Percentiles rank a stretch among this genome's conserved stretches.
Conservation (phyloP, 2,329 filamentous ascomycete genomes). For the Pyrenophora seminiperda region DNA sequence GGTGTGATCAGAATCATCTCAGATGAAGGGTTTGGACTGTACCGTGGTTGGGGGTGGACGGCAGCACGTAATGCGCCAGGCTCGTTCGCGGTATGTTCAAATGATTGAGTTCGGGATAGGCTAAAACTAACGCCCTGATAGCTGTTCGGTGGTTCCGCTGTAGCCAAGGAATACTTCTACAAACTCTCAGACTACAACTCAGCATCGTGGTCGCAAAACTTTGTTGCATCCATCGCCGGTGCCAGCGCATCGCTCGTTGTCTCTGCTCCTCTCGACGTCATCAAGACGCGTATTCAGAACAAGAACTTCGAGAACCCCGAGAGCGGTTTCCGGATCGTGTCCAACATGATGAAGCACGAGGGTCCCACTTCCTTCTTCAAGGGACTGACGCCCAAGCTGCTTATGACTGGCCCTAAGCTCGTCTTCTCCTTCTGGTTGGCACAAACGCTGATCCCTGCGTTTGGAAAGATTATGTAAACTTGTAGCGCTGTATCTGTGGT, state of each 20-base stretch:
- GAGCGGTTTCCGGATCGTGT: slow-evolving; percentile 86
- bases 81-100: slow-evolving; percentile 81
- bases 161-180: slow-evolving; percentile 96
- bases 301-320: slow-evolving; percentile 98
- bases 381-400: slow-evolving; percentile 91
- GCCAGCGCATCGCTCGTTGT: slow-evolving; percentile 94
- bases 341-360: slow-evolving; percentile 92
- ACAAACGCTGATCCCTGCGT: slow-evolving; percentile 94
- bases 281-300: slow-evolving; percentile 98
- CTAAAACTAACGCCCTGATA: slow-evolving; percentile 48
- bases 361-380: slow-evolving; percentile 92
- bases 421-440: slow-evolving; percentile 99
- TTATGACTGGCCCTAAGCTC: slow-evolving; percentile 98
- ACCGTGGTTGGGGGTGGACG: slow-evolving; percentile 97
- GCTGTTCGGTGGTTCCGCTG: slow-evolving; percentile 96
- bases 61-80: slow-evolving; percentile 95
- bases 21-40: slow-evolving; percentile 94
- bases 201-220: slow-evolving; percentile 94
- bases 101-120: not conserved
- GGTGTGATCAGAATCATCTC: slow-evolving; percentile 86
- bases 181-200: slow-evolving; percentile 91
- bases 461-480: slow-evolving; percentile 68
- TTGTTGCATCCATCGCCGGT: slow-evolving; percentile 92
- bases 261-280: slow-evolving; percentile 96
- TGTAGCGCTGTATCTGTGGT: slow-evolving; percentile 16